Conservation (phyloP, 495 filamentous ascomycete species). For the Hypoxylon cercidicola region DNA sequence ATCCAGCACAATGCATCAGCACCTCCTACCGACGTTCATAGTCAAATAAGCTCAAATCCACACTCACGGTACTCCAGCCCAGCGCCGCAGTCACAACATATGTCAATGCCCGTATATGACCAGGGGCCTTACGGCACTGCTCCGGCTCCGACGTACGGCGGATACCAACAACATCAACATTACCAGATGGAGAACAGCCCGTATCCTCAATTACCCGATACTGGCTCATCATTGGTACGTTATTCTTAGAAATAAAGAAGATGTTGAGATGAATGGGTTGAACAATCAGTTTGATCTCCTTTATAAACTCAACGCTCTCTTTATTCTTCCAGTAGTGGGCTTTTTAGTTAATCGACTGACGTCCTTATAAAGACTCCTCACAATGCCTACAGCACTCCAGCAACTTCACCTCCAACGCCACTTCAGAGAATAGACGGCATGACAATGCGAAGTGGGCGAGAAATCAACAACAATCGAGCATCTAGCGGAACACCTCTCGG, state of each 20-base stretch:
- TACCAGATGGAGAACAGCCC: slow-evolving; percentile 49
- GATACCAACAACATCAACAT: slow-evolving; percentile 44
- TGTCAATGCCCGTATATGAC: slow-evolving; percentile 39
- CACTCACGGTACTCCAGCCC: slow-evolving; percentile 57
- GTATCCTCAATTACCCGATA: slow-evolving; percentile 49
- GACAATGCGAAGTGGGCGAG: slow-evolving; percentile 60
- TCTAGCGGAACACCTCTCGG: slow-evolving; percentile 26
- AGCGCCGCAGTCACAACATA: slow-evolving; percentile 43
- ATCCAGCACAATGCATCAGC: slow-evolving; percentile 60
- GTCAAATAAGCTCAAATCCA: slow-evolving; percentile 53
- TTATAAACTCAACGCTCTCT: slow-evolving; percentile 19
- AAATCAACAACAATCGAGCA: slow-evolving; percentile 45
- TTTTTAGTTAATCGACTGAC: slow-evolving; percentile 13
- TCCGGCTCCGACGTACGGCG: slow-evolving; percentile 29
- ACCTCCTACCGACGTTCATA: slow-evolving; percentile 38
- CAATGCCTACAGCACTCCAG: slow-evolving; percentile 61
- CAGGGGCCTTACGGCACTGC: slow-evolving; percentile 32
- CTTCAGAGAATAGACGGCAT: slow-evolving; percentile 48
- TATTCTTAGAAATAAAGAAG: slow-evolving; percentile 38
- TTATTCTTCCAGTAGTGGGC: background rate
- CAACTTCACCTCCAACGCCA: slow-evolving; percentile 61
- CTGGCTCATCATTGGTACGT: slow-evolving; percentile 43
- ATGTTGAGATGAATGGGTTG: slow-evolving; percentile 5
- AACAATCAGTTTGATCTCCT: slow-evolving; percentile 32
- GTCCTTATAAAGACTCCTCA: slow-evolving; percentile 42